Percentiles rank a stretch among this genome's conserved stretches.
Evolutionary conservation across 2,329 filamentous ascomycete species (phyloP).

Genomic region (Fusarium humuli): DNA sequence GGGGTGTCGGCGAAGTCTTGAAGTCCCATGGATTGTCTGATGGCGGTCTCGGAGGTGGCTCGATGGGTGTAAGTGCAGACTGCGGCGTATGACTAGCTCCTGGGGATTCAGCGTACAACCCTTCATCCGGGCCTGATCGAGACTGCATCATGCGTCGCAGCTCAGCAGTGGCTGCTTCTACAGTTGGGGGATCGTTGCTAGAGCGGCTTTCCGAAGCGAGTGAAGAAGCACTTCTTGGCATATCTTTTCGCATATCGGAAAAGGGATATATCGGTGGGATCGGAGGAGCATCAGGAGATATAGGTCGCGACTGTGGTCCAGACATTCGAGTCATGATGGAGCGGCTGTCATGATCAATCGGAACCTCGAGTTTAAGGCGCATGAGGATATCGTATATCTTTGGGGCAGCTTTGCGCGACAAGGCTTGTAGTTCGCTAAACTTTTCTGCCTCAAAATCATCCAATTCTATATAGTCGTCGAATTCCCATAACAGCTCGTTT

Average conservation of each 20-base stretch:
- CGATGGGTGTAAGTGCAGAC: conserved; percentile 34
- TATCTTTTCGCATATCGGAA: conserved; percentile 24
- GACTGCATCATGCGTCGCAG: conserved; percentile 47
- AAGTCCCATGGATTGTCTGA: conserved; percentile 59
- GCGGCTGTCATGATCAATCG: conserved; percentile 42
- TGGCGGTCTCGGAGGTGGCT: conserved; percentile 52
- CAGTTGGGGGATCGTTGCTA: conserved; percentile 37
- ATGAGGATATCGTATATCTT: conserved; percentile 63
- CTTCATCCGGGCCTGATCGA: conserved; percentile 44
- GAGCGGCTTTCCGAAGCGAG: conserved; percentile 22
- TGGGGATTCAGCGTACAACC: conserved; percentile 35
- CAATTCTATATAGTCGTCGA: conserved; percentile 65
- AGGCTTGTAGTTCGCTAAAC: conserved; percentile 61
- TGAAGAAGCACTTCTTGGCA: conserved; percentile 23
- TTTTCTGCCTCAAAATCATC: conserved; percentile 64
- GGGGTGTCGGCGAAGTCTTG: conserved; percentile 30
- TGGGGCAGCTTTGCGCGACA: conserved; percentile 62
- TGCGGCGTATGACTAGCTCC: conserved; percentile 17
- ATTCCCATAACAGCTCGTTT: conserved; percentile 65
- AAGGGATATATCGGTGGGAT: conserved; percentile 42
- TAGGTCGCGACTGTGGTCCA: conserved; percentile 46
- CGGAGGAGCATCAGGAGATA: conserved; percentile 41
- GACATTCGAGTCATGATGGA: conserved; percentile 47
- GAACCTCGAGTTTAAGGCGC: conserved; percentile 64
- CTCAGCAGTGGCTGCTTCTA: conserved; percentile 48